phyloP scores from a whole-genome alignment of 2,329 filamentous ascomycete species.

The Plenodomus lindquistii region DNA sequence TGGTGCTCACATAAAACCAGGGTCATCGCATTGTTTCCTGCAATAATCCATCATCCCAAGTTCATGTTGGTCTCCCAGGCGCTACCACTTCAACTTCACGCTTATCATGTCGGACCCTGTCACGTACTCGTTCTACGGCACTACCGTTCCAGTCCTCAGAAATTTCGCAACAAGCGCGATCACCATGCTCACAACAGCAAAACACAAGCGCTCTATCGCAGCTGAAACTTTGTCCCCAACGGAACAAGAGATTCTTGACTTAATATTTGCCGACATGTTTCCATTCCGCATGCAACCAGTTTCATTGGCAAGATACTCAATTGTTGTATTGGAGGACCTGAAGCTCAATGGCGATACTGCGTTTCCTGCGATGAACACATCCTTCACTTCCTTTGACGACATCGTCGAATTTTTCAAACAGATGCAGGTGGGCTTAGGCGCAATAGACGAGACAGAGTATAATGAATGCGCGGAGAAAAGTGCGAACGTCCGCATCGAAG shows the following conservation, averaged over 20 bases:
- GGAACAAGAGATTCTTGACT: slow-evolving; percentile 22
- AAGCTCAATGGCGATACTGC: slow-evolving; percentile 8
- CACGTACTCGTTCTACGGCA: slow-evolving; percentile 22
- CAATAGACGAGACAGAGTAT: slow-evolving; percentile 20
- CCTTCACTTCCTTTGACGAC: slow-evolving; percentile 19
- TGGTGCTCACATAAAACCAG: no score
- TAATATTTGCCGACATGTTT: slow-evolving; percentile 21
- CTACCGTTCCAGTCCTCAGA: slow-evolving; percentile 17
- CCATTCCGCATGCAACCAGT: slow-evolving; percentile 25
- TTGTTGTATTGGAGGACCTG: slow-evolving; percentile 9
- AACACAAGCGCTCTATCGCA: slow-evolving; percentile 16
- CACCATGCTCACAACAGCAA: slow-evolving; percentile 18
- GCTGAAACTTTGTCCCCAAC: slow-evolving; percentile 9
- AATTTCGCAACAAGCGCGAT: slow-evolving; percentile 15
- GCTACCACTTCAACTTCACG: no score
- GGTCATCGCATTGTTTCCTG: no score
- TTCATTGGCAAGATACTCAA: slow-evolving; percentile 17
- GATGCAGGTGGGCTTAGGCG: slow-evolving; percentile 12
- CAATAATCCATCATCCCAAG: no score
- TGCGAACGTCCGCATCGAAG: slow-evolving; percentile 12
- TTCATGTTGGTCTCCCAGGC: no score
- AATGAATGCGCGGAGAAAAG: slow-evolving; percentile 21
- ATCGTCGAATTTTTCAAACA: slow-evolving; percentile 25
- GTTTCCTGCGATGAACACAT: slow-evolving; percentile 8
- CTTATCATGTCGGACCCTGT: slow-evolving; percentile 19